Evolutionary conservation across 176 grass and related monocot species (phyloP), one percentile per base, ranked within the genome.

Genomic region (Bolboschoenus planiculmis): DNA sequence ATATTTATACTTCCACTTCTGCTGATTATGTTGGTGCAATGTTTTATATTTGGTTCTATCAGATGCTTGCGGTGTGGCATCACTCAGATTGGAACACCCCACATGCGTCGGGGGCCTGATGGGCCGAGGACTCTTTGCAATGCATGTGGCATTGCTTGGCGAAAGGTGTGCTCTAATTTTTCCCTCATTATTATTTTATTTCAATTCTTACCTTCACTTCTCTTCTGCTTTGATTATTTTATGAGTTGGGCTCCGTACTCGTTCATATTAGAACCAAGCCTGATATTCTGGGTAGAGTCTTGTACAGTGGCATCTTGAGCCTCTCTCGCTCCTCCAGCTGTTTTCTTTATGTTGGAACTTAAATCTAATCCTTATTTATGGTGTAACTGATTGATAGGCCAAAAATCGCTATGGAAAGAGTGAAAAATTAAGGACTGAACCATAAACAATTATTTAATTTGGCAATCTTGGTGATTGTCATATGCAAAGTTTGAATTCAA

Each of bases 111-210:
- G 31, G 94, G 94, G 5, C 94, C 93, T 76, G 91, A 97, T 76
- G 94, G 94, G 48, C 94, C 94, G 10, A 91, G 94, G 83, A 97
- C 94, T 80, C 89, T 97, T 62, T 97, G 94, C 89, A 97, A 97
- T 58, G 94, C 94, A 3, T 97, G 94, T 24, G 94, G 94, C 78
- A 95, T 95, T 42, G 93, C 93, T 56, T 95, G 89, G 85, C 87
- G 90, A 63, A 95, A 95, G 93, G 93, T 92, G 88, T 77, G 62
- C 23, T 27, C 16, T 47, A 42, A 24, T 23, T 83, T 48, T 64
- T 58, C 10, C 74, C 26, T 71, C 5, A 3, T 11, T n/a, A 71
- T 48, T 48, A 68, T 31, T 71, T 35, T 34, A 71, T 66, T 10
- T 83, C 42, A 10, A 7, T 48, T 48, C 29, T 18, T 66, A 31